phyloP scores from a whole-genome alignment of 768 basidiomycete species.

The Lentinula boryana region DNA sequence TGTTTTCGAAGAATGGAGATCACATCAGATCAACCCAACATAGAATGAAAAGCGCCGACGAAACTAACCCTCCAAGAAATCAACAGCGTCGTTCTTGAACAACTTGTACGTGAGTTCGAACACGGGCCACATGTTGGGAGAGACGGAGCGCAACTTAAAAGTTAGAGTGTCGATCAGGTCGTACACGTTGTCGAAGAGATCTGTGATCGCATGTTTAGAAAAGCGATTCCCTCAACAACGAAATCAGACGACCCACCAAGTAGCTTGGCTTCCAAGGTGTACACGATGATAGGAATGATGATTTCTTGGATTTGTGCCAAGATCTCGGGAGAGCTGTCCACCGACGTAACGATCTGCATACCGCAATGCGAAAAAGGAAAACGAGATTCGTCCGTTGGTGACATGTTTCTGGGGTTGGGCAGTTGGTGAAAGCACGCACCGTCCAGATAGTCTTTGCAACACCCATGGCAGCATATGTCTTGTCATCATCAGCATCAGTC shows the following conservation, averaged over 20 bases:
- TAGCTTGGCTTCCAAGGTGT: conserved; percentile 71
- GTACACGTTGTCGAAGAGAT: conserved; percentile 84
- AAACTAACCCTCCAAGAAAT: conserved; percentile 78
- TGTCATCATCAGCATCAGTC: conserved; percentile 68
- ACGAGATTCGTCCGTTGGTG: neutral
- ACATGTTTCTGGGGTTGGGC: neutral
- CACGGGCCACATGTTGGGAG: conserved; percentile 82
- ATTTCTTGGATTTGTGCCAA: conserved; percentile 77
- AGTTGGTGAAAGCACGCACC: conserved; percentile 30
- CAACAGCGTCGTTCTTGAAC: conserved; percentile 79
- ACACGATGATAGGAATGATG: conserved; percentile 69
- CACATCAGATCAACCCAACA: neutral
- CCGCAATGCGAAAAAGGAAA: neutral
- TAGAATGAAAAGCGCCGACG: neutral
- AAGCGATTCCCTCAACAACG: neutral
- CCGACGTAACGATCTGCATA: conserved; percentile 62
- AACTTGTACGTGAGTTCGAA: conserved; percentile 78
- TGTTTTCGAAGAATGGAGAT: conserved; percentile 15
- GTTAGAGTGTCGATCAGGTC: conserved; percentile 82
- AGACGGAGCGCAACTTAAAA: conserved; percentile 71
- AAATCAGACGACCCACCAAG: conserved; percentile 41
- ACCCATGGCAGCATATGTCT: conserved; percentile 84
- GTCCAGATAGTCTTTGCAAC: conserved; percentile 81
- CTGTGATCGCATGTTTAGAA: conserved; percentile 27
- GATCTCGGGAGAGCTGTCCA: conserved; percentile 70